Conservation (phyloP, 768 basidiomycete genomes). For the Serendipita sp. region DNA sequence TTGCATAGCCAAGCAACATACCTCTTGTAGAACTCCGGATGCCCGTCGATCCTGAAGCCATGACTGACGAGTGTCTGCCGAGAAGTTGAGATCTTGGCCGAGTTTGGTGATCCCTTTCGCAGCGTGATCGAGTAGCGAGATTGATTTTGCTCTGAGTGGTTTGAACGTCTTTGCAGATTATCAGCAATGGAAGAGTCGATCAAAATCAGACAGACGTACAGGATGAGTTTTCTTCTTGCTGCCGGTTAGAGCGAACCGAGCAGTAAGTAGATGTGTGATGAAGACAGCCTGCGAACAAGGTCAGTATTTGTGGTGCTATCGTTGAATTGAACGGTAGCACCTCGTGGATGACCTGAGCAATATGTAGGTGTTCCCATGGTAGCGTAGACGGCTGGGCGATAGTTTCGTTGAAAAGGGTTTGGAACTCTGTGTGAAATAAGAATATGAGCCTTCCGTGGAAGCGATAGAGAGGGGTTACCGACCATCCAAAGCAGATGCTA, state of each 20-base stretch:
- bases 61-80: neutral
- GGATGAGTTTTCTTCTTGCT: conserved; percentile 4
- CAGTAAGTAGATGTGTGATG: neutral
- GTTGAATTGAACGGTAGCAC: conserved; percentile 15
- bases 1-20: neutral
- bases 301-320: too few species aligned
- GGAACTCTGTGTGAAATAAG: conserved; percentile 31
- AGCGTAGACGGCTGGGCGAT: conserved; percentile 26
- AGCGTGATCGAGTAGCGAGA: neutral
- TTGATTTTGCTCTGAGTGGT: neutral
- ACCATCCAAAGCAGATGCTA: conserved; percentile 48
- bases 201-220: neutral
- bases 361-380: conserved; percentile 47
- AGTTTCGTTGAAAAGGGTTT: conserved; percentile 31
- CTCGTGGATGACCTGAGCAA: conserved; percentile 63
- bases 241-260: neutral
- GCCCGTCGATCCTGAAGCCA: neutral
- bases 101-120: neutral
- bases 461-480: conserved; percentile 10
- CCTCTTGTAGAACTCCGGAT: neutral
- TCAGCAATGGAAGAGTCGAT: neutral
- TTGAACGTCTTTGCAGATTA: neutral
- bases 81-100: neutral
- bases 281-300: neutral
- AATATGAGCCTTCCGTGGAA: neutral